Conservation (phyloP, 2,329 filamentous ascomycete species). For the Zymoseptoria ardabiliae region DNA sequence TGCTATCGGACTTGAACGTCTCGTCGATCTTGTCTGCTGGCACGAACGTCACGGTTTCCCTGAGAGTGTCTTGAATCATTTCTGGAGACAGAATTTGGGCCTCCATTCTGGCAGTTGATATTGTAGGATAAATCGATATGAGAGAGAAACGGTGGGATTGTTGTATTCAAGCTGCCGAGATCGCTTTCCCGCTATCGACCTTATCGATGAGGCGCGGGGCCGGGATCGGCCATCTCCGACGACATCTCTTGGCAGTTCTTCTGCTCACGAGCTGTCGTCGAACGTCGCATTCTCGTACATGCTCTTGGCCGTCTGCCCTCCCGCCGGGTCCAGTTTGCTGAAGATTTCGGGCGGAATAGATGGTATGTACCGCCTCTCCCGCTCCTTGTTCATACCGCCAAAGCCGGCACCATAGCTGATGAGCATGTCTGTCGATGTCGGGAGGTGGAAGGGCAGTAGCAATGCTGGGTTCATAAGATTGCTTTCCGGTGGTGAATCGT, state of each 20-base stretch:
- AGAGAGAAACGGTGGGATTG: not conserved
- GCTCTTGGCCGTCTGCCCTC: slow-evolving; percentile 29
- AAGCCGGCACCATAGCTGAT: slow-evolving; percentile 92
- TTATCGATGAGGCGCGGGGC: not conserved
- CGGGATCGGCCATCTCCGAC: not conserved
- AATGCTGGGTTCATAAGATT: slow-evolving; percentile 81
- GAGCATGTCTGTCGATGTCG: slow-evolving; percentile 95
- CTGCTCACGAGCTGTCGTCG: slow-evolving; percentile 19
- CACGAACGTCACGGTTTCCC: slow-evolving; percentile 29
- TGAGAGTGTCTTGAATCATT: slow-evolving; percentile 24
- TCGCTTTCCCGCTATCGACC: not conserved
- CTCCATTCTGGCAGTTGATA: slow-evolving; percentile 13
- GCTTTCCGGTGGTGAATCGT: slow-evolving; percentile 63
- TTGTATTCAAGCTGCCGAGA: not conserved
- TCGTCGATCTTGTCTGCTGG: slow-evolving; percentile 45
- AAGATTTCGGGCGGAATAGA: slow-evolving; percentile 92
- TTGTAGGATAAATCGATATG: not conserved
- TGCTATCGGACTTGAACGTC: slow-evolving; percentile 50
- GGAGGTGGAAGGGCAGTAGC: slow-evolving; percentile 90
- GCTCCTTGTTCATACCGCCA: slow-evolving; percentile 82
- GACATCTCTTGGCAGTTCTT: not conserved
- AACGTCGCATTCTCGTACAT: slow-evolving; percentile 30
- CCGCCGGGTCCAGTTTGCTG: slow-evolving; percentile 66
- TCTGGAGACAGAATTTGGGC: slow-evolving; percentile 28
- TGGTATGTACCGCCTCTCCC: slow-evolving; percentile 91